phyloP scores from a whole-genome alignment of 768 basidiomycete species.

The Tylopilus sp. region DNA sequence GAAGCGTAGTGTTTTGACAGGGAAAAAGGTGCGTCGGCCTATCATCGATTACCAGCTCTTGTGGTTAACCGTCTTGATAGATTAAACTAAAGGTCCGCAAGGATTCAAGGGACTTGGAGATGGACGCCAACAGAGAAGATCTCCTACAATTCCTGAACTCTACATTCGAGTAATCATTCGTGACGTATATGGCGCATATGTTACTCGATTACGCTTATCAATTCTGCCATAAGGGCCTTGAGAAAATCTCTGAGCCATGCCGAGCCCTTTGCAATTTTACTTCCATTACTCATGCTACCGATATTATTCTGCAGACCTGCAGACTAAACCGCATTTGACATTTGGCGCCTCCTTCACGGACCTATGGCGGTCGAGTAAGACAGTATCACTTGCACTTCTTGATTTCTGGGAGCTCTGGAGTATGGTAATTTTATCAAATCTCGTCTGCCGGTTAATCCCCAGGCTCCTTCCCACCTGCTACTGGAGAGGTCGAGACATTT shows the following conservation, averaged over 20 bases:
- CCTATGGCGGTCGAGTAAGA: no score
- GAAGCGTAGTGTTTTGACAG: slow-evolving; percentile 54
- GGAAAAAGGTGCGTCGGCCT: slow-evolving; percentile 48
- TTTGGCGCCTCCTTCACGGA: no score
- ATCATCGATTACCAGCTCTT: background rate
- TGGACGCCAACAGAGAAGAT: slow-evolving; percentile 53
- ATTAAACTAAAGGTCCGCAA: slow-evolving; percentile 65
- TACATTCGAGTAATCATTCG: slow-evolving; percentile 31
- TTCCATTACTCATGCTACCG: no score
- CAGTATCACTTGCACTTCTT: no score
- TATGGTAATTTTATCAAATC: no score
- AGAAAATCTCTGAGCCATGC: background rate
- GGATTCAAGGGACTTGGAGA: slow-evolving; percentile 51
- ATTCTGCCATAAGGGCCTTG: background rate
- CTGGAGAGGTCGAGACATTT: no score
- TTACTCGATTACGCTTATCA: background rate
- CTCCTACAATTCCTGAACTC: slow-evolving; percentile 56
- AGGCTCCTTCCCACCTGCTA: no score
- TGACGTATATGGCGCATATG: background rate
- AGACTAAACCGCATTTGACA: no score
- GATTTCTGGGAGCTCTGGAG: no score
- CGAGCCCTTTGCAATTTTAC: no score
- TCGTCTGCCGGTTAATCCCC: no score
- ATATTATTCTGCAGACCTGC: no score
- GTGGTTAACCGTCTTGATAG: slow-evolving; percentile 26